phyloP scores from a whole-genome alignment of 352 stramenopile species.

The Pythium phragmitis region DNA sequence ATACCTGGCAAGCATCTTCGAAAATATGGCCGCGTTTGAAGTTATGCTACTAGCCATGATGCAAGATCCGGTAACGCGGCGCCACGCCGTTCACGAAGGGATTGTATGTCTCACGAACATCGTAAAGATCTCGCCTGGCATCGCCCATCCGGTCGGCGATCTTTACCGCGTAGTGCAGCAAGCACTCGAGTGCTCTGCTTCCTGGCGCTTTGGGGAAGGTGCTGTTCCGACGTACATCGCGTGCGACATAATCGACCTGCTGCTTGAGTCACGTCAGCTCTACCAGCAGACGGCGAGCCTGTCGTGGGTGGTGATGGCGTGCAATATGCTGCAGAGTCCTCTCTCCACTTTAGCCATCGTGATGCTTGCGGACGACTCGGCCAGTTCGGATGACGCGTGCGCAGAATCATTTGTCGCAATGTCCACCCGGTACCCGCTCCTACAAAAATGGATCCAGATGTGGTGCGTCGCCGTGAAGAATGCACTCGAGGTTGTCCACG shows the following conservation, averaged over 20 bases:
- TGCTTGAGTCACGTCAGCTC: conserved; percentile 34
- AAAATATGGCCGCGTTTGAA: neutral
- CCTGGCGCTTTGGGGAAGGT: conserved; percentile 15
- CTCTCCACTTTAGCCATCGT: neutral
- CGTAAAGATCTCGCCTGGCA: neutral
- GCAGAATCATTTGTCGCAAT: conserved; percentile 37
- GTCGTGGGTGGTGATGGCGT: neutral
- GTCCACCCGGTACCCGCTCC: conserved; percentile 42
- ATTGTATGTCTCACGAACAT: conserved; percentile 9
- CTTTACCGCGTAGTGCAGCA: neutral
- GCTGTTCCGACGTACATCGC: conserved; percentile 46
- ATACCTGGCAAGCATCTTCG: neutral
- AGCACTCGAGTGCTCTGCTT: neutral
- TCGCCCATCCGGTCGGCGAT: neutral
- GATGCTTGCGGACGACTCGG: neutral
- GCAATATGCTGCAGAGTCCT: conserved; percentile 1
- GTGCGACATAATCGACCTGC: conserved; percentile 36
- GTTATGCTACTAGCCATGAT: neutral
- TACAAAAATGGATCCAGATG: conserved; percentile 62
- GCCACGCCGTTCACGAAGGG: conserved; percentile 1
- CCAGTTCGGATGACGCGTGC: conserved; percentile 8
- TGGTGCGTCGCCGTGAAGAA: conserved; percentile 22
- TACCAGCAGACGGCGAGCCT: neutral
- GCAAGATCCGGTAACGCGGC: neutral
- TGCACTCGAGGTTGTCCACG: neutral